Base-by-base conservation (phyloP, 345 rosid genomes). In the Lepidium aucheri region DNA sequence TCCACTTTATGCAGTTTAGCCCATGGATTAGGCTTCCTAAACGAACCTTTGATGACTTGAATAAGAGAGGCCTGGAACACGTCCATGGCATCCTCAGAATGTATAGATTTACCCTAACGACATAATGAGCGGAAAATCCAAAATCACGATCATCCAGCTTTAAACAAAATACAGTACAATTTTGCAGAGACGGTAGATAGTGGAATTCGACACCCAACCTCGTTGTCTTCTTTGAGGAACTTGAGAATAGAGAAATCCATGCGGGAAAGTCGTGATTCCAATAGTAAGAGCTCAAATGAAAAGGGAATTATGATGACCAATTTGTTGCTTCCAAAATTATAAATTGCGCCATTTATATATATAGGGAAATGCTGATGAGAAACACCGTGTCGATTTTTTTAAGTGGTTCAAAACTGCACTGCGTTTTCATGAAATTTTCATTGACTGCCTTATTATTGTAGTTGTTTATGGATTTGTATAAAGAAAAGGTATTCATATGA, bases 161-260 rank as follows among this genome's bases (percentile, higher is more conserved):
- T 58, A 26, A 57, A 49, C 1, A 38, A 36, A 34, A 15, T 6
- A 15, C 15, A 14, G 69, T 9, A 47, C 28, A 32, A 32, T 22
- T 60, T 35, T 32, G 53, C 20, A 49, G 46, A 15, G 4, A 43
- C 47, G 56, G n/a, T n/a, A n/a, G 46, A 35, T 18, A 56, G 56
- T 35, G 13, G 8, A 35, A 24, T 41, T 14, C 38, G 60, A 60
- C 60, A 15, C 38, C 34, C 56, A 60, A 82, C 96, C 92, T 92
- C 89, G 53, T 85, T 89, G 73, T 87, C 95, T 58, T 88, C 96
- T 60, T 91, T 90, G 15, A 84, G 85, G 70, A 87, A 84, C 83
- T 87, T 92, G 76, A 85, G 66, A 44, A 85, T 78, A 49, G 85
- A 78, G 26, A 81, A 87, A 73, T 89, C 93, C 96, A 58, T 68